Conservation (phyloP, 2,329 filamentous ascomycete species). For the Ilyonectria robusta region DNA sequence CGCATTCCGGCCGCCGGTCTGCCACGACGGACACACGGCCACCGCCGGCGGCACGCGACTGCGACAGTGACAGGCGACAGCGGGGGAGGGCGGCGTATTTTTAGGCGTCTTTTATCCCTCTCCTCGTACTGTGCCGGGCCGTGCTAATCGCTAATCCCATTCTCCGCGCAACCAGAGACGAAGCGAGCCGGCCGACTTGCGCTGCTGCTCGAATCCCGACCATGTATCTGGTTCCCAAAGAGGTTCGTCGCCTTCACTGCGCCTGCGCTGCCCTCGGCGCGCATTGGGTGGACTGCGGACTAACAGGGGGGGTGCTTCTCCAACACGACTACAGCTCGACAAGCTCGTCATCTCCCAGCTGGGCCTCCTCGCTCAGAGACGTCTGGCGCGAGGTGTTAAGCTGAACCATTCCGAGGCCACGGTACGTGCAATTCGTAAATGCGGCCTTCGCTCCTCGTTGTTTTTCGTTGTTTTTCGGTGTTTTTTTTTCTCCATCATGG, state of each 20-base stretch:
- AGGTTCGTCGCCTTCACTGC: slow-evolving; percentile 54
- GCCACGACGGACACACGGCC: not conserved
- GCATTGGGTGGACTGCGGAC: slow-evolving; percentile 17
- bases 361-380: slow-evolving; percentile 87
- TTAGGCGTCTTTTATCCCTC: slow-evolving; percentile 1
- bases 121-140: not conserved
- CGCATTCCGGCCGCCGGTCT: slow-evolving; percentile 7
- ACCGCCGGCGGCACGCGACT: not conserved
- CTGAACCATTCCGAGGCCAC: slow-evolving; percentile 92
- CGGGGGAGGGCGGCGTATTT: not conserved
- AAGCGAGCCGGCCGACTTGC: not conserved
- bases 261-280: slow-evolving; percentile 26
- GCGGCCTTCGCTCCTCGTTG: not conserved
- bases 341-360: slow-evolving; percentile 95
- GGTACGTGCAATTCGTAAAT: slow-evolving; percentile 60
- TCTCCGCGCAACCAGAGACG: not conserved
- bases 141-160: not conserved
- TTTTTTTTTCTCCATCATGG: not conserved
- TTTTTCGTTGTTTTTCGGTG: too few relatives aligned
- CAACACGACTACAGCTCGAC: slow-evolving; percentile 76
- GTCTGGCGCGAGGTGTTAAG: slow-evolving; percentile 88
- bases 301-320: slow-evolving; percentile 37
- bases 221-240: slow-evolving; percentile 66
- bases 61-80: not conserved
- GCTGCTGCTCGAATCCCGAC: slow-evolving; percentile 30